These are phyloP conservation scores for Suhomyces pyralidae DNA, from an alignment of 805 yeast genomes.

Conservation along the genomic window DNA sequence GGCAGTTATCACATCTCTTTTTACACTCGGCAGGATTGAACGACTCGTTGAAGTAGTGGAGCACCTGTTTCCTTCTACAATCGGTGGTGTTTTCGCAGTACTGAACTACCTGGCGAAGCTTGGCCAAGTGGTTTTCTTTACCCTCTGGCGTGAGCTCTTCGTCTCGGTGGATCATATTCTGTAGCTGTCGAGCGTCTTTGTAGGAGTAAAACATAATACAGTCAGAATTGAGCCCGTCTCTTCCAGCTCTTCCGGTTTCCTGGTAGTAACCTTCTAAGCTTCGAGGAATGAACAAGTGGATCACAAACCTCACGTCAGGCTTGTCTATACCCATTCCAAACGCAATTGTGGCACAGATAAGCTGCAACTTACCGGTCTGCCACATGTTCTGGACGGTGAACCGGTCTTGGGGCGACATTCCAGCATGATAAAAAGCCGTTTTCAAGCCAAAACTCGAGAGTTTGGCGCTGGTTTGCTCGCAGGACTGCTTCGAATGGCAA, in stretches of 20 bases:
- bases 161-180: constrained; percentile 75
- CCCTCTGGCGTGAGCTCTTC: constrained; percentile 59
- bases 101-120: constrained; percentile 78
- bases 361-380: constrained; percentile 70
- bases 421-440: constrained; percentile 86
- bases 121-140: constrained; percentile 72
- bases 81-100: constrained; percentile 90
- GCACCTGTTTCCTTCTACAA: constrained; percentile 84
- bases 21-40: constrained; percentile 66
- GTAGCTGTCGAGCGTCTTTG: constrained; percentile 74
- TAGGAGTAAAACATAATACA: constrained; percentile 82
- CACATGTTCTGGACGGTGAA: constrained; percentile 69
- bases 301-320: constrained; percentile 89
- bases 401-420: constrained; percentile 81
- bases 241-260: constrained; percentile 97
- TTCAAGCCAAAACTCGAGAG: constrained; percentile 59
- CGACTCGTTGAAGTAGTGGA: constrained; percentile 84
- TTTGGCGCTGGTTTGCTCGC: constrained; percentile 74
- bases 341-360: constrained; percentile 96
- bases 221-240: constrained; percentile 82
- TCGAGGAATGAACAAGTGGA: constrained; percentile 84
- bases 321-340: constrained; percentile 99
- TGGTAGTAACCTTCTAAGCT: constrained; percentile 95
- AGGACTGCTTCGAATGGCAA: constrained; percentile 85
- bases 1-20: constrained; percentile 84